A percentile compares a stretch with the other conserved stretches of the same genome.
phyloP scores from a whole-genome alignment of 106 monocot genomes.

The Platanthera guangdongensis region DNA sequence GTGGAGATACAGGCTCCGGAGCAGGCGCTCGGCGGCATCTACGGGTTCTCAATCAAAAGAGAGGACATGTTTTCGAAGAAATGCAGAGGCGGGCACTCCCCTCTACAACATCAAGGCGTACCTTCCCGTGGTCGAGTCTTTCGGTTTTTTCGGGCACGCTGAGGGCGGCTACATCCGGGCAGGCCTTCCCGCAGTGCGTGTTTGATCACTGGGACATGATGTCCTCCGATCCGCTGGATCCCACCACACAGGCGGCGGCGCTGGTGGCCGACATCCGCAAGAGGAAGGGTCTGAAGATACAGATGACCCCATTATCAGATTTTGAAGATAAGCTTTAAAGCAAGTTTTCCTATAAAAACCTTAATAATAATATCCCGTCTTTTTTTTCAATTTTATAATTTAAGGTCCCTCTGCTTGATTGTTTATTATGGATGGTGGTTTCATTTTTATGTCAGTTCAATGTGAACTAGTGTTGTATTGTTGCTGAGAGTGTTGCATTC shows the following conservation, averaged over 20 bases:
- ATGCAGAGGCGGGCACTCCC: conserved; percentile 25
- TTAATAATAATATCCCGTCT: too few species aligned
- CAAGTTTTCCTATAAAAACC: neutral
- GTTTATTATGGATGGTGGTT: too few species aligned
- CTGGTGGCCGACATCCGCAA: conserved; percentile 29
- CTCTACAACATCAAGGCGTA: conserved; percentile 39
- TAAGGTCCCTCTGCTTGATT: too few species aligned
- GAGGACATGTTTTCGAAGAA: conserved; percentile 36
- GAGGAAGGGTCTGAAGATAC: conserved; percentile 45
- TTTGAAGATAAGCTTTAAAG: conserved; percentile 34
- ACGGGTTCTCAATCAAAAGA: conserved; percentile 36
- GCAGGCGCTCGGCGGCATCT: conserved; percentile 30
- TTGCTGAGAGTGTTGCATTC: too few species aligned
- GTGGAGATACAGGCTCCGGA: conserved; percentile 49
- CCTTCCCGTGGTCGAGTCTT: conserved; percentile 28
- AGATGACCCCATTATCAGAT: conserved; percentile 34
- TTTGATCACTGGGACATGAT: conserved; percentile 43
- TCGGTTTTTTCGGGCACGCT: conserved; percentile 28
- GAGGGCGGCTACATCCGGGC: conserved; percentile 36
- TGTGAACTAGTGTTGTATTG: neutral
- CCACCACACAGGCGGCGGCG: conserved; percentile 11
- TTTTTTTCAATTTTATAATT: too few species aligned
- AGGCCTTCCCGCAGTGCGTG: conserved; percentile 38
- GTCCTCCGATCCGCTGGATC: conserved; percentile 22
- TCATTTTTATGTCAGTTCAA: neutral